Base-by-base conservation (phyloP, 2,329 filamentous ascomycete genomes). In the Leptodontidium sp. region DNA sequence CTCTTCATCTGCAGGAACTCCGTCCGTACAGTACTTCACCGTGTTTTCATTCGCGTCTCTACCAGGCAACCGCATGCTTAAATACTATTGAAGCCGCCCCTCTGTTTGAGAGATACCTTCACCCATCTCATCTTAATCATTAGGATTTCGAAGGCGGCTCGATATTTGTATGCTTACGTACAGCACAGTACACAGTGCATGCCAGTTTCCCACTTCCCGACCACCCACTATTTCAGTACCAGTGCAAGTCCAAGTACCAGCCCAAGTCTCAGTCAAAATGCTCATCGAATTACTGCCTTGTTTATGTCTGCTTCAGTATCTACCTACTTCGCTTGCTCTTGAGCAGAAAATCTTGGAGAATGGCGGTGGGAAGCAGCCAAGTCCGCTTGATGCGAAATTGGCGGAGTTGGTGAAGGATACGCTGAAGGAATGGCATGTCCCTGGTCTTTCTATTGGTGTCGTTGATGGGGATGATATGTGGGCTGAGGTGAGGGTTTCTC, bases 401-500 rank as follows among this genome's bases (percentile, higher is more conserved):
- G 55, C n/a, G 12, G 40, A 61, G 24, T 35, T 66, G 26, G 45
- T 61, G 26, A 45, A 52, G 12, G n/a, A 52, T 21, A 35, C 29
- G 21, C 24, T 66, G 43, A 69, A 79, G 7, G 69, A 79, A 55
- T 86, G 81, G 80, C 81, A 84, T 64, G 82, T 86, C 8, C 84
- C 85, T 1, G 85, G 84, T 0, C 64, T 86, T 6, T 79, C 84
- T 1, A 79, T 87, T 24, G 83, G 82, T 0, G 79, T 87, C 26
- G 76, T 86, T 15, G 81, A 85, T 68, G 81, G 81, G 1, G 77
- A 84, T 14, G 70, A 81, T 4, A 81, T 79, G 7, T 82, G 78
- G 74, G 72, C 80, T 4, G 76, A 81, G 74, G 82, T 83, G 68
- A 70, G 78, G 68, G n/a, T n/a, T 9, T 26, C n/a, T 63, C 29